phyloP scores from a whole-genome alignment of 495 filamentous ascomycete species.

The Daldinia concentrica region DNA sequence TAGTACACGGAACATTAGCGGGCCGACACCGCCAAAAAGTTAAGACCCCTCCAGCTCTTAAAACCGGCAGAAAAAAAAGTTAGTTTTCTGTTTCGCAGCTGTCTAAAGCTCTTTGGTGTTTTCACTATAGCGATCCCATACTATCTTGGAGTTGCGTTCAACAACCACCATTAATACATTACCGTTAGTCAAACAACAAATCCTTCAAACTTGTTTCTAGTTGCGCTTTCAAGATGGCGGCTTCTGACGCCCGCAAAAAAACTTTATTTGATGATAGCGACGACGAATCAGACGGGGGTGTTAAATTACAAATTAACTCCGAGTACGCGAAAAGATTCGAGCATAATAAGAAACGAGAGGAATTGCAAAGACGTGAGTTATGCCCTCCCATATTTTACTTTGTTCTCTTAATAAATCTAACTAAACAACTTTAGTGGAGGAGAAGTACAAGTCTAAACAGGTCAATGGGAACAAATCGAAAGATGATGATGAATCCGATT shows the following conservation, averaged over 20 bases:
- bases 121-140: neutral
- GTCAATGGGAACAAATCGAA: conserved; percentile 42
- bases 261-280: conserved; percentile 53
- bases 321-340: conserved; percentile 91
- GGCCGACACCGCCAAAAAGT: conserved; percentile 42
- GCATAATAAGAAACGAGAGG: conserved; percentile 95
- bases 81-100: conserved; percentile 14
- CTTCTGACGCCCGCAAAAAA: conserved; percentile 43
- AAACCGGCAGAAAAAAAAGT: conserved; percentile 46
- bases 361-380: conserved; percentile 77
- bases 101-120: neutral
- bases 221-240: conserved; percentile 39
- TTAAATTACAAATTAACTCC: conserved; percentile 82
- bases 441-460: conserved; percentile 77
- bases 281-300: conserved; percentile 62
- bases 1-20: conserved; percentile 32
- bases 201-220: neutral
- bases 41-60: conserved; percentile 27
- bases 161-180: neutral
- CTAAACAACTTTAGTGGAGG: conserved; percentile 69
- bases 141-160: neutral
- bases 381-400: neutral
- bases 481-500: conserved; percentile 62
- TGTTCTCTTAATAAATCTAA: conserved; percentile 1
- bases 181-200: neutral